phyloP scores from a whole-genome alignment of 768 basidiomycete species.

The Scleroderma bovista region DNA sequence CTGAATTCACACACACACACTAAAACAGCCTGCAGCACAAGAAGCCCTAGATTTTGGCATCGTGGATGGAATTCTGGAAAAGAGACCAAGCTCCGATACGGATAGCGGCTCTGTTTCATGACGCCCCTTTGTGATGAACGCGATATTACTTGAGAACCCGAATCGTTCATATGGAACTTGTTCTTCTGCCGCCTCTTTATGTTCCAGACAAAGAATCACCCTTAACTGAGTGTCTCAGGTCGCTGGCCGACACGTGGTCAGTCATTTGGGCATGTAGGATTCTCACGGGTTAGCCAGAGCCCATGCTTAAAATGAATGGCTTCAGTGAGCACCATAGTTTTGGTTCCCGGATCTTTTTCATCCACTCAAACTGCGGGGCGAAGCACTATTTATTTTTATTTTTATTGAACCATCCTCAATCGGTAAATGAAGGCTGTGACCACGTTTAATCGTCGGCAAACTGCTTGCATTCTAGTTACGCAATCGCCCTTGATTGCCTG shows the following conservation, averaged over 20 bases:
- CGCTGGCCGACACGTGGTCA: neutral
- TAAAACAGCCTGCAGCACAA: slow-evolving; percentile 47
- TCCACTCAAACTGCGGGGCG: slow-evolving; percentile 29
- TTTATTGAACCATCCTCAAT: neutral
- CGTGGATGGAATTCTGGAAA: slow-evolving; percentile 87
- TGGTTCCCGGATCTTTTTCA: slow-evolving; percentile 1
- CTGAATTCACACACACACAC: slow-evolving; percentile 13
- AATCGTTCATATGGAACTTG: slow-evolving; percentile 4
- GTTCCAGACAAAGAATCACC: neutral
- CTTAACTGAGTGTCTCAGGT: no score
- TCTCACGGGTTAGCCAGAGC: neutral
- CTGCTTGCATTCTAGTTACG: slow-evolving; percentile 15
- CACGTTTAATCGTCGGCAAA: slow-evolving; percentile 13
- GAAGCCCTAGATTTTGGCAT: slow-evolving; percentile 91
- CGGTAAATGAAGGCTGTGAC: slow-evolving; percentile 3
- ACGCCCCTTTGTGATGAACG: slow-evolving; percentile 5
- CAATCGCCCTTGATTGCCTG: slow-evolving; percentile 8
- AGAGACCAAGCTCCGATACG: slow-evolving; percentile 53
- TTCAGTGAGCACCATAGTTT: neutral
- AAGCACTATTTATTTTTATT: slow-evolving; percentile 8
- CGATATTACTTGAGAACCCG: slow-evolving; percentile 10
- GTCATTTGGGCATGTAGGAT: no score
- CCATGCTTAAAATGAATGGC: neutral
- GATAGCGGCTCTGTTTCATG: slow-evolving; percentile 16
- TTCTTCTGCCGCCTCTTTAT: neutral